Evolutionary conservation across 164 flowering plant genomes (phyloP), one percentile per base, ranked within the genome.

Genomic region (Vitis amurensis): DNA sequence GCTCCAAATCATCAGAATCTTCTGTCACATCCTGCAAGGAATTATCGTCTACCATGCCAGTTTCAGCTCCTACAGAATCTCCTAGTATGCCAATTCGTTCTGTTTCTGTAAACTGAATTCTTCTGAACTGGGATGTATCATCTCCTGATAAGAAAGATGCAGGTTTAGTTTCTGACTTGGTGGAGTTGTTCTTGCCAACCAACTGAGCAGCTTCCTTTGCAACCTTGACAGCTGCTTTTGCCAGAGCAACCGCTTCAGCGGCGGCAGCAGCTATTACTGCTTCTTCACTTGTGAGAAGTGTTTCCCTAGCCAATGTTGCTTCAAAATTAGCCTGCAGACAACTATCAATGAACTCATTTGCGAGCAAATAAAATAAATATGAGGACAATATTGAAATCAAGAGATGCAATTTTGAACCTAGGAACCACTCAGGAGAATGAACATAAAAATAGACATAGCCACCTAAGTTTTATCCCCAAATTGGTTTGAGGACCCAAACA

Each of bases 201-300:
- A 89, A 79, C 66, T 78, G 52, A 2, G 87, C 92, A 4, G 91
- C 94, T 71, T 83, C 89, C 73, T 85, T 85, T 51, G 99, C 97
- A 81, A 83, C 82, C 74, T 88, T 82, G 23, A 83, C 83, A 17
- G 99, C 97, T n/a, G 92, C 94, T 76, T 88, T 91, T 37, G 99
- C 98, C 56, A 95, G 80, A 72, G 97, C 87, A 74, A 95, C 80
- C 10, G 97, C 97, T 80, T 93, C 97, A 59, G 94, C 90, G 63
- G 98, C 92, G 29, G 95, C 94, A 29, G 93, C 97, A 55, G 88
- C 87, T 68, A 94, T 80, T 27, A 81, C 78, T 56, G 96, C 92
- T 67, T 92, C 96, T 73, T 89, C 89, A 73, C 88, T 76, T 2
- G 79, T 79, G 61, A 88, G 74, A 74, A 87, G 84, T 63, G 74